Evolutionary conservation across 176 grass and related monocot species (phyloP).

Genomic region (Carex kokanica): DNA sequence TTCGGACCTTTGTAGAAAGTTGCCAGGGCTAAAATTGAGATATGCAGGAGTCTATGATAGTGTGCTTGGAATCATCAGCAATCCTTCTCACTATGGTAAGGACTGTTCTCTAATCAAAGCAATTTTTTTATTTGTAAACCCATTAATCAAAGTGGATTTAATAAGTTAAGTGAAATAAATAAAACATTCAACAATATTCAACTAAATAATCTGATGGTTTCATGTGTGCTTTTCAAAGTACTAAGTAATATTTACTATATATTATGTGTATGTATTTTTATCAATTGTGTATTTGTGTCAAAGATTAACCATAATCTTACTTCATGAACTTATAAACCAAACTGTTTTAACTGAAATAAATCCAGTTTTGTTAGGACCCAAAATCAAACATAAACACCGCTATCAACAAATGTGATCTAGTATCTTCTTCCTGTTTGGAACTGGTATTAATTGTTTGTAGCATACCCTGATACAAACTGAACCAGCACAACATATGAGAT

Average conservation of each 20-base stretch:
- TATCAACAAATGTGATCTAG: background rate
- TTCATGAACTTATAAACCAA: background rate
- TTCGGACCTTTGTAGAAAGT: background rate
- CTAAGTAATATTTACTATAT: background rate
- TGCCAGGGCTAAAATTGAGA: conserved; percentile 31
- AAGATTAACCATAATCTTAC: background rate
- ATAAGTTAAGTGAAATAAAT: background rate
- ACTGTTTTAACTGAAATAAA: background rate
- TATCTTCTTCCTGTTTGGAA: background rate
- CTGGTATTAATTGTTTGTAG: too few relatives aligned
- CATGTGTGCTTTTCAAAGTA: background rate
- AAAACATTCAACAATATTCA: background rate
- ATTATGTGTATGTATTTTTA: background rate
- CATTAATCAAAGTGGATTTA: background rate
- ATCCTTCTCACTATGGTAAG: conserved; percentile 55
- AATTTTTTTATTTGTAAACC: background rate
- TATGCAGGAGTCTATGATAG: conserved; percentile 46
- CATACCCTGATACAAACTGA: background rate
- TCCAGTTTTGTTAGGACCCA: background rate
- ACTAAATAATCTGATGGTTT: background rate
- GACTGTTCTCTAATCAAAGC: background rate
- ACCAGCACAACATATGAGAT: background rate
- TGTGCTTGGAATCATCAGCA: conserved; percentile 43
- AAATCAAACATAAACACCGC: background rate
- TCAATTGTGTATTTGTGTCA: background rate